These are phyloP conservation scores for Saururus chinensis DNA, from an alignment of 164 flowering plant genomes.

Conservation along the genomic window DNA sequence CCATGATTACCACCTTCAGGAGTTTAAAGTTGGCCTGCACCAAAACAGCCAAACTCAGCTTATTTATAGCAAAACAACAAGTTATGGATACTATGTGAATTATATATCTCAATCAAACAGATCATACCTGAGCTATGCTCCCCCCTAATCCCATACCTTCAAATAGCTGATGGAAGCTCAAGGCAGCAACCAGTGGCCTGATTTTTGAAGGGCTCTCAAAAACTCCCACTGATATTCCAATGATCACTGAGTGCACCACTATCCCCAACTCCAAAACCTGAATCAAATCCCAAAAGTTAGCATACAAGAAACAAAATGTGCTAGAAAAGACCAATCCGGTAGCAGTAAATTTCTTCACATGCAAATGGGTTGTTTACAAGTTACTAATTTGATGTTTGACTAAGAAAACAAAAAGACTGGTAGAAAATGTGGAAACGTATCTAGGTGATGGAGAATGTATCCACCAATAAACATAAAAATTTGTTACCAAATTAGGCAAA, in stretches of 20 bases:
- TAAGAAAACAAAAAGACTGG: too few species aligned
- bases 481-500: too few species aligned
- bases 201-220: slow-evolving; percentile 23
- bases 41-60: background rate
- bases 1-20: slow-evolving; percentile 28
- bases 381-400: too few species aligned
- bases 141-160: slow-evolving; percentile 38
- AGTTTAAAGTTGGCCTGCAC: slow-evolving; percentile 33
- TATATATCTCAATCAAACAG: too few species aligned
- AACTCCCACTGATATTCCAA: slow-evolving; percentile 25
- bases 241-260: slow-evolving; percentile 26
- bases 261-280: slow-evolving; percentile 17
- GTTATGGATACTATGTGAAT: too few species aligned
- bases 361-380: too few species aligned
- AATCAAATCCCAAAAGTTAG: background rate
- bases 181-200: slow-evolving; percentile 25
- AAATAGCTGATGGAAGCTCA: slow-evolving; percentile 31
- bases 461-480: too few species aligned
- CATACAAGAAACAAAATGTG: background rate
- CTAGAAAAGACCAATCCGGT: background rate
- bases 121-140: slow-evolving; percentile 22
- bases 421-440: too few species aligned
- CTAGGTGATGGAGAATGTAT: too few species aligned
- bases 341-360: background rate
- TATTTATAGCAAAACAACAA: background rate